phyloP scores from a whole-genome alignment of 108 stramenopile genomes.

The Cyclotella choctawhatcheeana region DNA sequence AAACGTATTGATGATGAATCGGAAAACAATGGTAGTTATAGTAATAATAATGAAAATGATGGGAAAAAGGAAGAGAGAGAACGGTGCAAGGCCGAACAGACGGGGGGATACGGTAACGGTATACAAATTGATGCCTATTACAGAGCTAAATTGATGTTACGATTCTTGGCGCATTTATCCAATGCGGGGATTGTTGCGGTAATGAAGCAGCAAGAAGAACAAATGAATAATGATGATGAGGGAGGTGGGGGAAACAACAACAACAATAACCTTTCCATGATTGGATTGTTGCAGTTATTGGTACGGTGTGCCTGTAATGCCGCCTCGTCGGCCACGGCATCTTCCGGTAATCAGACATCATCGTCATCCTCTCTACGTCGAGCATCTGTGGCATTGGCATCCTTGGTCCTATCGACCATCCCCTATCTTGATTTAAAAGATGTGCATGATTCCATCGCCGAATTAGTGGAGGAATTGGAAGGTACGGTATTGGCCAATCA shows the following conservation, averaged over 20 bases:
- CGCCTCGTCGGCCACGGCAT: conserved; percentile 26
- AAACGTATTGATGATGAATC: not conserved
- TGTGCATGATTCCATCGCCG: conserved; percentile 12
- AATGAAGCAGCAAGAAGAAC: conserved; percentile 23
- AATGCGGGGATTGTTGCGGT: conserved; percentile 58
- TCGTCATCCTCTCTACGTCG: conserved; percentile 35
- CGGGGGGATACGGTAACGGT: conserved; percentile 43
- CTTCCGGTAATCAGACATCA: no score
- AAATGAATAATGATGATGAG: no score
- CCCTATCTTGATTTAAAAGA: conserved; percentile 57
- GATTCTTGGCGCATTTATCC: conserved; percentile 74
- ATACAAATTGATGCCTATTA: conserved; percentile 50
- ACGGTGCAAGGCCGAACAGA: conserved; percentile 29
- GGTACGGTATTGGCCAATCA: conserved; percentile 25
- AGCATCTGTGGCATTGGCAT: conserved; percentile 47
- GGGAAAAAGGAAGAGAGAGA: conserved; percentile 15
- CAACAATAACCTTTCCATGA: conserved; percentile 16
- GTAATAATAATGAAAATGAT: no score
- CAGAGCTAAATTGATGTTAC: conserved; percentile 65
- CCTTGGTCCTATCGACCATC: conserved; percentile 65
- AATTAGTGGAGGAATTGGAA: conserved; percentile 46
- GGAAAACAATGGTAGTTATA: no score
- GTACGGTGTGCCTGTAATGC: conserved; percentile 48
- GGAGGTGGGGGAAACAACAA: conserved; percentile 22
- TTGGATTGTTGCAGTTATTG: conserved; percentile 46